These are phyloP conservation scores for Reticulomyxa filosa DNA, from an alignment of 78 protist genomes.

Conservation along the genomic window DNA sequence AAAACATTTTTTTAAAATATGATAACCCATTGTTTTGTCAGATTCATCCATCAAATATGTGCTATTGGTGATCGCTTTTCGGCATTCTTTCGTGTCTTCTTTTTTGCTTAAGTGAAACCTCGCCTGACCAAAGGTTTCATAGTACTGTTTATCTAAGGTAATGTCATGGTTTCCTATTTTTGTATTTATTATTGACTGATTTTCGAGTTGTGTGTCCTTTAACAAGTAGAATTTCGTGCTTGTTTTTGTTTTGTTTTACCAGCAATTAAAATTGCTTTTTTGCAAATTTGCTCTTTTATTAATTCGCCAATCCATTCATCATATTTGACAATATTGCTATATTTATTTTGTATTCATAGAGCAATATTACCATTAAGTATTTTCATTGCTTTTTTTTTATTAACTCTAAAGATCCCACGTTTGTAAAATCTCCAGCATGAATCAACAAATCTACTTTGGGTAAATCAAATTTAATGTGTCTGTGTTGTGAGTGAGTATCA, in stretches of 20 bases:
- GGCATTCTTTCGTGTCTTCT: background rate
- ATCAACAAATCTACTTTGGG: constrained; percentile 25
- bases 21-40: background rate
- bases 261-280: constrained; percentile 9
- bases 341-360: too few relatives aligned
- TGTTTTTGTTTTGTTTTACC: too few relatives aligned
- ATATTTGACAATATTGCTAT: background rate
- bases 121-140: too few relatives aligned
- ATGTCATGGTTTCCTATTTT: constrained; percentile 22
- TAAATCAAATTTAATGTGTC: background rate
- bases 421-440: constrained; percentile 25
- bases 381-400: too few relatives aligned
- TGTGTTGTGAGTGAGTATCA: constrained; percentile 17
- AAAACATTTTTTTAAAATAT: background rate
- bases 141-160: background rate
- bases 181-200: background rate
- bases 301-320: background rate
- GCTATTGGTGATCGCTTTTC: background rate
- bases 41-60: background rate
- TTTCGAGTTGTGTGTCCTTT: too few relatives aligned
- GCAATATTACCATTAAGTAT: too few relatives aligned
- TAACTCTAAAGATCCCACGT: too few relatives aligned
- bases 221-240: too few relatives aligned
- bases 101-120: background rate
- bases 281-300: constrained; percentile 10